Conservation (phyloP, 495 filamentous ascomycete species). For the Penicillium taxi region DNA sequence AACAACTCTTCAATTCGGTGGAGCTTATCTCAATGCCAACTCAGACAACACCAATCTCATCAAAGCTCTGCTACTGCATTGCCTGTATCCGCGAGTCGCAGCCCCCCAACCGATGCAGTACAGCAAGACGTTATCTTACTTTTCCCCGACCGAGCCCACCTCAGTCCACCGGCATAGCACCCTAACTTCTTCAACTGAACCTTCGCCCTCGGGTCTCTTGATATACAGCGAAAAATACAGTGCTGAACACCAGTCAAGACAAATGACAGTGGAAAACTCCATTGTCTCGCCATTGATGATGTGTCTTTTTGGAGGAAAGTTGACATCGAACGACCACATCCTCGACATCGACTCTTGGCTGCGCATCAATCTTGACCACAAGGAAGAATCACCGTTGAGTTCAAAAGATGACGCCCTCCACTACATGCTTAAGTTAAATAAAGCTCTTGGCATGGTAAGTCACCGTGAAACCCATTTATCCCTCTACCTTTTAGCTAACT, state of each 20-base stretch:
- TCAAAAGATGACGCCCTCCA: slow-evolving; percentile 27
- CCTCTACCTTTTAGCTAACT: background rate
- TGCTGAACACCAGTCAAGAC: too few species aligned
- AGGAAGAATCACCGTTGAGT: slow-evolving; percentile 9
- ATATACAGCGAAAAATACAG: background rate
- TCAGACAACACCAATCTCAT: slow-evolving; percentile 39
- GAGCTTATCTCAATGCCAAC: slow-evolving; percentile 41
- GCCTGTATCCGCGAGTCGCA: slow-evolving; percentile 44
- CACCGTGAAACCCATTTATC: background rate
- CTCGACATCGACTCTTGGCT: slow-evolving; percentile 46
- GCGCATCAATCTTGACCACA: slow-evolving; percentile 24
- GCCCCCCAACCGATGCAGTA: background rate
- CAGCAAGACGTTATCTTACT: background rate
- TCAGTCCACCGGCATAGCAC: too few species aligned
- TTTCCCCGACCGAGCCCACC: background rate
- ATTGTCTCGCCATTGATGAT: slow-evolving; percentile 37
- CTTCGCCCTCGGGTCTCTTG: background rate
- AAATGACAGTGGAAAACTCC: slow-evolving; percentile 36
- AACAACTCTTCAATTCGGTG: slow-evolving; percentile 32
- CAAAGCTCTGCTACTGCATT: slow-evolving; percentile 42
- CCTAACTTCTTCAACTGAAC: too few species aligned
- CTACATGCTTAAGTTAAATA: slow-evolving; percentile 37
- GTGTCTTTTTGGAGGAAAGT: slow-evolving; percentile 43
- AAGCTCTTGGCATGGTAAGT: slow-evolving; percentile 27
- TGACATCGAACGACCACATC: slow-evolving; percentile 19